A percentile compares a stretch with the other conserved stretches of the same genome.
Evolutionary conservation across 805 yeast genomes (phyloP).

Genomic region (Suhomyces canberraensis): DNA sequence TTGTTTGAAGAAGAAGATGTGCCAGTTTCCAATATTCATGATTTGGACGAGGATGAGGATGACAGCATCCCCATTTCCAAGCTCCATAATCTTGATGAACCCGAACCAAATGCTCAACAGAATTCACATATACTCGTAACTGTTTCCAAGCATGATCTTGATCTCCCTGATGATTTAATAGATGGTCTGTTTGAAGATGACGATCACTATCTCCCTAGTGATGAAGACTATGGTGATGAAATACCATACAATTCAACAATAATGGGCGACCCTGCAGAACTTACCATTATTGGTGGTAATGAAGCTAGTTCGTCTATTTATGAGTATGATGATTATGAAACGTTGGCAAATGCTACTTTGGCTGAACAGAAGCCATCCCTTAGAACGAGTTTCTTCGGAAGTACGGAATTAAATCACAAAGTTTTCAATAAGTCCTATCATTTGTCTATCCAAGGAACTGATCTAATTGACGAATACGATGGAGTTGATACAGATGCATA

Average conservation of each 20-base stretch:
- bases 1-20: conserved; percentile 17
- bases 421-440: conserved; percentile 27
- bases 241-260: background rate
- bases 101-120: background rate
- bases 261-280: background rate
- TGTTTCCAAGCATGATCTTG: background rate
- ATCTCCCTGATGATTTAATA: no score
- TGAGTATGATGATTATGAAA: background rate
- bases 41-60: conserved; percentile 18
- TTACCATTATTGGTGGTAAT: background rate
- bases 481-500: conserved; percentile 6
- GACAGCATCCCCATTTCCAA: background rate
- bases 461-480: conserved; percentile 3
- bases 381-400: background rate
- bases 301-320: no score
- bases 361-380: background rate
- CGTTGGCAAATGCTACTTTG: background rate
- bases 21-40: no score
- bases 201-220: background rate
- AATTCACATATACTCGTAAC: background rate
- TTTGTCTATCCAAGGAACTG: conserved; percentile 23
- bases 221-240: conserved; percentile 4
- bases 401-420: background rate
- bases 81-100: background rate
- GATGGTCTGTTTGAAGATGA: conserved; percentile 20